These are phyloP conservation scores for Suillus placidus DNA, from an alignment of 768 basidiomycete genomes.

Conservation along the genomic window DNA sequence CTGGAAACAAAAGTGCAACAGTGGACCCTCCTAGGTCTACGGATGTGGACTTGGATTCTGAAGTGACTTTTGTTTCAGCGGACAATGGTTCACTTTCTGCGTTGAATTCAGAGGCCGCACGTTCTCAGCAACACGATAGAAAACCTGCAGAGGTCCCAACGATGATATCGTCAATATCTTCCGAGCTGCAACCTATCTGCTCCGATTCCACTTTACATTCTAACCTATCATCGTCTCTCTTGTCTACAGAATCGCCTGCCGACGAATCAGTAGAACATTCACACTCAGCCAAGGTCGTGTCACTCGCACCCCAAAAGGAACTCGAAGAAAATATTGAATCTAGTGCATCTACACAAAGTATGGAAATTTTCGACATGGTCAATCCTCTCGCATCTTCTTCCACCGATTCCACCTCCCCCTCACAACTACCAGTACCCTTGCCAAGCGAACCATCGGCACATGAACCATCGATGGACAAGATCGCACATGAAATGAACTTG, in stretches of 20 bases:
- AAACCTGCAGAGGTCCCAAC: neutral
- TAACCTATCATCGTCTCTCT: neutral
- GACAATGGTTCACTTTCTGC: neutral
- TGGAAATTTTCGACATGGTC: neutral
- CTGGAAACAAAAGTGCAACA: neutral
- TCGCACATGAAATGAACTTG: constrained; percentile 44
- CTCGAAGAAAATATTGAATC: constrained; percentile 45
- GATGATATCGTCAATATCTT: neutral
- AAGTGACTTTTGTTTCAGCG: neutral
- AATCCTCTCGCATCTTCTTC: constrained; percentile 4
- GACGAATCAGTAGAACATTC: neutral
- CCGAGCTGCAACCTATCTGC: neutral
- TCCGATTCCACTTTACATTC: neutral
- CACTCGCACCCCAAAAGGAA: constrained; percentile 46
- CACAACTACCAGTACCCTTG: constrained; percentile 2
- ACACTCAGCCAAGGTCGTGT: neutral
- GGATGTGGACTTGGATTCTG: neutral
- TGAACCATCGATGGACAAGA: constrained; percentile 26
- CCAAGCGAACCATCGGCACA: neutral
- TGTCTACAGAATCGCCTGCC: neutral
- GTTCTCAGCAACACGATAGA: neutral
- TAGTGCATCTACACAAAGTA: constrained; percentile 40
- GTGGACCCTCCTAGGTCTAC: neutral
- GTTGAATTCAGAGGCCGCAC: neutral
- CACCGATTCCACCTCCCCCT: neutral